phyloP scores from a whole-genome alignment of 148 eudicot genomes.

The Fagopyrum tataricum region DNA sequence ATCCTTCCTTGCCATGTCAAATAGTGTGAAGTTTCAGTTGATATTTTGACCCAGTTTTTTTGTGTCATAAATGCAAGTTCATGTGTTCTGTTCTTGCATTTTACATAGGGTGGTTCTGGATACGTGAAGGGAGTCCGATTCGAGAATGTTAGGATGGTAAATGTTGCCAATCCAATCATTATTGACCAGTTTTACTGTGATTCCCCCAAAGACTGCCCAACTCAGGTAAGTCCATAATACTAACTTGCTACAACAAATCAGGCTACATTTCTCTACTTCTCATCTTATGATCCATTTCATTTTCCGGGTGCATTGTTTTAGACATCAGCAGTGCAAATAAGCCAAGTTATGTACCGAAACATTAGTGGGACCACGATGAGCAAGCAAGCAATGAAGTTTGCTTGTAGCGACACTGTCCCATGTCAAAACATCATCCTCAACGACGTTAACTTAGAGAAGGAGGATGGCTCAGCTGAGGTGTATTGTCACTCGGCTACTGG shows the following conservation, averaged over 20 bases:
- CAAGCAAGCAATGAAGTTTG: conserved; percentile 70
- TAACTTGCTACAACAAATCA: background rate
- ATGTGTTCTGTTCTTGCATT: background rate
- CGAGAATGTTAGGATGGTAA: conserved; percentile 76
- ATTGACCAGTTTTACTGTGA: conserved; percentile 95
- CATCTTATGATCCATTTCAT: background rate
- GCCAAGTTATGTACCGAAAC: conserved; percentile 63
- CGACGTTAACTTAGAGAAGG: conserved; percentile 49
- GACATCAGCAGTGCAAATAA: conserved; percentile 79
- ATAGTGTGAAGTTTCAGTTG: background rate
- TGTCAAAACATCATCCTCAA: conserved; percentile 68
- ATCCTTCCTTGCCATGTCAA: background rate
- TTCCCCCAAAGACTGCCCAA: conserved; percentile 60
- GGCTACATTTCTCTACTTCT: background rate
- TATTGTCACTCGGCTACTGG: conserved; percentile 75
- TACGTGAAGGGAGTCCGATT: conserved; percentile 59
- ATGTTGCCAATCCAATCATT: conserved; percentile 83
- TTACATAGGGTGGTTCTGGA: conserved; percentile 84
- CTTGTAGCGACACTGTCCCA: conserved; percentile 76
- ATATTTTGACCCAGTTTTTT: too few species aligned
- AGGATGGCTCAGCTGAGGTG: conserved; percentile 67
- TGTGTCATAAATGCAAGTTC: too few species aligned
- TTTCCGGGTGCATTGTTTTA: conserved; percentile 9
- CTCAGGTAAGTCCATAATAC: conserved; percentile 41
- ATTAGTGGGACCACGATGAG: conserved; percentile 73